These are phyloP conservation scores for Adenanthera pavonina DNA, from an alignment of 306 rosid species.

Conservation along the genomic window DNA sequence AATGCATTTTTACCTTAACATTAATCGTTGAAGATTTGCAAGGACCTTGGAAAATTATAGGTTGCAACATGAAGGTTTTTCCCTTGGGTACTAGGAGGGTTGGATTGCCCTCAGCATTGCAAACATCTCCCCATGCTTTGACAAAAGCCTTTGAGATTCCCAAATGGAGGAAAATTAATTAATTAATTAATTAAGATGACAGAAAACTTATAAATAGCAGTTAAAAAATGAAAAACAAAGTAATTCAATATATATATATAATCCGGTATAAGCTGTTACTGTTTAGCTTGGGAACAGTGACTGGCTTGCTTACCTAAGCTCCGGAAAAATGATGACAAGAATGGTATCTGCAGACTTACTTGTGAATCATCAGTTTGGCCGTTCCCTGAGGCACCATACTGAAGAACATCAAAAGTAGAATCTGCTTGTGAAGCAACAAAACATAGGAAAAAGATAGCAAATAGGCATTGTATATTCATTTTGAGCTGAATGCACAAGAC, in stretches of 20 bases:
- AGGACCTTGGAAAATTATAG: slow-evolving; percentile 55
- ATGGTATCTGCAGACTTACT: background rate
- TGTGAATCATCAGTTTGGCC: background rate
- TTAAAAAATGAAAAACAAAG: background rate
- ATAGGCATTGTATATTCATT: background rate
- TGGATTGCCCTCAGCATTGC: slow-evolving; percentile 32
- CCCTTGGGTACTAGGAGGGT: slow-evolving; percentile 47
- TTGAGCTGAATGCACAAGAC: background rate
- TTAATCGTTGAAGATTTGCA: slow-evolving; percentile 47
- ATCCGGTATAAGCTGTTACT: too few species aligned
- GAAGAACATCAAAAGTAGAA: background rate
- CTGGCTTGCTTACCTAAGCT: too few species aligned
- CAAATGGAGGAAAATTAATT: background rate
- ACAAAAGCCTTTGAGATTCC: slow-evolving; percentile 48
- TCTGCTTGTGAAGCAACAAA: background rate
- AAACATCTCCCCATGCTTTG: slow-evolving; percentile 57
- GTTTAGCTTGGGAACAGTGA: too few species aligned
- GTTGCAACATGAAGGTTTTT: slow-evolving; percentile 49
- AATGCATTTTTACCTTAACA: slow-evolving; percentile 40
- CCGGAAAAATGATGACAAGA: too few species aligned
- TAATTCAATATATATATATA: background rate
- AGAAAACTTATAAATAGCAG: background rate
- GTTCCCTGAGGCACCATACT: background rate
- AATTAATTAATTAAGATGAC: background rate
- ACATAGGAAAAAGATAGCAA: background rate